Evolutionary conservation across 108 stramenopile genomes (phyloP).

Genomic region (Nitzschia putrida): DNA sequence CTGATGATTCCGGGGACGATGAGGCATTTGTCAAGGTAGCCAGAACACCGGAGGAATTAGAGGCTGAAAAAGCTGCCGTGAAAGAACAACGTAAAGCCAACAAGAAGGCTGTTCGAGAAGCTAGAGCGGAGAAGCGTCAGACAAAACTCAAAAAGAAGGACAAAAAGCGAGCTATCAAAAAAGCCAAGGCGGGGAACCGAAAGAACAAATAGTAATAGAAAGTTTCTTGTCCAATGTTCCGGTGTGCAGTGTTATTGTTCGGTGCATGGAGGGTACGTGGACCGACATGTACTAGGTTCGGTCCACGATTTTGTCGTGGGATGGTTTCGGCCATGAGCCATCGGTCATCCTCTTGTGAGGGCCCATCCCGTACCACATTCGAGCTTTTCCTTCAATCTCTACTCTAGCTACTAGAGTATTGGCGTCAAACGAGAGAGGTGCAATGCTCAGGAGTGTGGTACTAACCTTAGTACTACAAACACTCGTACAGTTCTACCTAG

Average conservation of each 20-base stretch:
- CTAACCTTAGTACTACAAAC: too few species aligned
- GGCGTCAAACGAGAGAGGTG: too few species aligned
- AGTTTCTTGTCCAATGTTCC: background rate
- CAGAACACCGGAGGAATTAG: constrained; percentile 72
- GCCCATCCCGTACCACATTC: too few species aligned
- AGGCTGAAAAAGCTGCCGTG: constrained; percentile 59
- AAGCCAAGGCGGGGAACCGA: constrained; percentile 76
- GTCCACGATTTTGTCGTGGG: too few species aligned
- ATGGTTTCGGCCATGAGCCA: too few species aligned
- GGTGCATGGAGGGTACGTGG: too few species aligned
- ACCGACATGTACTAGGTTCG: too few species aligned
- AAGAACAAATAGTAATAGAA: constrained; percentile 37
- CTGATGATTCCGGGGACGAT: constrained; percentile 40
- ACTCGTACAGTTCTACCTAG: too few species aligned
- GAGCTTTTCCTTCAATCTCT: too few species aligned
- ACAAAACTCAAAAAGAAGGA: constrained; percentile 92
- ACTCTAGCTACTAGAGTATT: too few species aligned
- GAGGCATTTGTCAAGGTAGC: constrained; percentile 53
- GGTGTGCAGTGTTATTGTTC: background rate
- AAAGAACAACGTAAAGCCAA: constrained; percentile 69
- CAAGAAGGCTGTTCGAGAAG: constrained; percentile 82
- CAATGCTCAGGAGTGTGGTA: too few species aligned
- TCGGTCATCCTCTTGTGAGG: too few species aligned
- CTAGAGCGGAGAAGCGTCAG: constrained; percentile 69
- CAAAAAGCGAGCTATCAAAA: constrained; percentile 85